Evolutionary conservation across 2,329 filamentous ascomycete species (phyloP), one percentile per base, ranked within the genome.

Genomic region (Aspergillus neotritici): DNA sequence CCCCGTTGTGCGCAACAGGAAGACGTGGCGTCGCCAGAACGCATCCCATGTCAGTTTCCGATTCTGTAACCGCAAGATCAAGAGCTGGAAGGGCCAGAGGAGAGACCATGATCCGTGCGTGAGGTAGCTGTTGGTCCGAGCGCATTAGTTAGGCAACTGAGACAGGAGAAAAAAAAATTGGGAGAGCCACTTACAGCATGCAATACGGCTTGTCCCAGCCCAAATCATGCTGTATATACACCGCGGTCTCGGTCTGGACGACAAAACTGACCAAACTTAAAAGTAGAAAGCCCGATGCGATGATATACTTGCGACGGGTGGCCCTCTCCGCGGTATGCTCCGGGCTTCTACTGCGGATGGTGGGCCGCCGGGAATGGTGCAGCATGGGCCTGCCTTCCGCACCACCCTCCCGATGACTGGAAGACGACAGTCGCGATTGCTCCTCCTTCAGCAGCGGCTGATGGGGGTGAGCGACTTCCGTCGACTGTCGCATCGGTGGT

Each of bases 121-220:
- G 53, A 98, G 76, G 69, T 94, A 85, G 34, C 78, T 82, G 56
- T 34, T 16, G 17, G 39, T 16, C 21, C 21, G 21, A 25, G 21
- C 21, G 9, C 21, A 25, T 8, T 25, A 8, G 21, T 25, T 25
- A 25, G 21, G 21, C 21, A 25, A 8, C 21, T 25, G 5, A 4
- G 2, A 21, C 5, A 25, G 9, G 9, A 25, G 9, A 25, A 25
- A 25, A 25, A 25, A 25, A 25, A 25, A 25, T n/a, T n/a, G n/a
- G n/a, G n/a, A 9, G 9, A 9, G 21, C 7, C 21, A 68, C 67
- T 71, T 71, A 96, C 76, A 98, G 80, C 93, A 98, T 98, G 74
- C 88, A 94, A 72, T 96, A 98, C n/a, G 93, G 87, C 73, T 98
- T 98, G 70, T 94, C 81, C 93, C 93, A 98, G 51, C 86, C 82